phyloP scores from a whole-genome alignment of 257 asterid genomes.

The Ligustrum vulgare region DNA sequence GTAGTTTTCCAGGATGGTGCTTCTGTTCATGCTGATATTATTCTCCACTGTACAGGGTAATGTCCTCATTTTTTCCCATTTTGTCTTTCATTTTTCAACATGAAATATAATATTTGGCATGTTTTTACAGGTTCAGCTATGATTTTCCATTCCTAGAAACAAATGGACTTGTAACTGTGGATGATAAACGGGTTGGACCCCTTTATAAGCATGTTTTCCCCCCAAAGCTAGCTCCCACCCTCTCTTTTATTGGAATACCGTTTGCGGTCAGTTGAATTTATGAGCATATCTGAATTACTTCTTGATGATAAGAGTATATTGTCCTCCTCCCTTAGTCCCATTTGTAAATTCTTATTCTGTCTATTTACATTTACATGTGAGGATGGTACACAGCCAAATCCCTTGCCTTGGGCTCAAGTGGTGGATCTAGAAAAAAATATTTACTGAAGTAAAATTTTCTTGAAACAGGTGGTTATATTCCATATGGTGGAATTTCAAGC shows the following conservation, averaged over 20 bases:
- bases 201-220: slow-evolving; percentile 66
- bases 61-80: not conserved
- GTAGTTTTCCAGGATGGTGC: slow-evolving; percentile 55
- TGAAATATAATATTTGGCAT: not conserved
- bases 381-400: too few species aligned
- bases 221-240: slow-evolving; percentile 57
- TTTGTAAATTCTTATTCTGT: too few species aligned
- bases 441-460: not conserved
- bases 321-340: too few species aligned
- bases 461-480: slow-evolving; percentile 26
- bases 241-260: slow-evolving; percentile 57
- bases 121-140: slow-evolving; percentile 40
- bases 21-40: slow-evolving; percentile 44
- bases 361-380: too few species aligned
- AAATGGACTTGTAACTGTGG: slow-evolving; percentile 49
- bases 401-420: too few species aligned
- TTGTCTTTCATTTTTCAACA: not conserved
- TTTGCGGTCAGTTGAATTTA: slow-evolving; percentile 26
- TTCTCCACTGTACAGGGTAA: slow-evolving; percentile 67
- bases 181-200: slow-evolving; percentile 58
- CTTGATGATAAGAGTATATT: too few species aligned
- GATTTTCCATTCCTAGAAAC: slow-evolving; percentile 56
- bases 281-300: not conserved
- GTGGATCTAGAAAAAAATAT: too few species aligned
- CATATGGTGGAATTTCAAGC: slow-evolving; percentile 51